Percentiles rank a stretch among this genome's conserved stretches.
These are phyloP conservation scores for Coemansia sp. DNA, from an alignment of 192 early-diverging fungal genomes.

Conservation along the genomic window DNA sequence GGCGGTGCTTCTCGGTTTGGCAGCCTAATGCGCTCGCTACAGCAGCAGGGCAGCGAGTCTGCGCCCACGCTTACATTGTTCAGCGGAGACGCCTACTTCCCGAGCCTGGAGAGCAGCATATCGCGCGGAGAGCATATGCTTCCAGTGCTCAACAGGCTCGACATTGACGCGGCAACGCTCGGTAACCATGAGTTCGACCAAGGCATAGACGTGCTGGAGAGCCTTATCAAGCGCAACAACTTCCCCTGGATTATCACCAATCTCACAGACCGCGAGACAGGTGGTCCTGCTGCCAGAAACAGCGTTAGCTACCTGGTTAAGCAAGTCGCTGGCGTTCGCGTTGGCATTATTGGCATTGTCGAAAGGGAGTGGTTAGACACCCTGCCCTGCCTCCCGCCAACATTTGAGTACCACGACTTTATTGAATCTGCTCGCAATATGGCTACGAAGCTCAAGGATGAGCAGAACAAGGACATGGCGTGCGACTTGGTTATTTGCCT, in stretches of 20 bases:
- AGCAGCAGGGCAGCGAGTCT: conserved; percentile 9
- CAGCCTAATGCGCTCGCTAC: conserved; percentile 42
- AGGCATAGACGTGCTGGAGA: conserved; percentile 57
- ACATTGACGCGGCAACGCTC: conserved; percentile 58
- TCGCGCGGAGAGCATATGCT: conserved; percentile 66
- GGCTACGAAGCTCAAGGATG: conserved; percentile 28
- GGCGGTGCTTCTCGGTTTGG: conserved; percentile 66
- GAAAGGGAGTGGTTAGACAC: conserved; percentile 73
- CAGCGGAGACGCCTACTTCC: conserved; percentile 67
- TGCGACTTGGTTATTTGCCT: conserved; percentile 69
- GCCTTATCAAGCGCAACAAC: conserved; percentile 53
- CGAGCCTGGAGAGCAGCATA: conserved; percentile 64
- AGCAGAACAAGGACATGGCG: conserved; percentile 31
- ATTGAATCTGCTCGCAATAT: conserved; percentile 49
- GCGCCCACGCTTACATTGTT: conserved; percentile 56
- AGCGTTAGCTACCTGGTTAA: conserved; percentile 53
- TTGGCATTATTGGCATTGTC: conserved; percentile 70
- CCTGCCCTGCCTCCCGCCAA: conserved; percentile 59
- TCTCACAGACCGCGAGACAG: conserved; percentile 50
- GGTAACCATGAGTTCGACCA: conserved; percentile 83
- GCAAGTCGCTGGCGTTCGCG: conserved; percentile 44
- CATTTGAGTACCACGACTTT: conserved; percentile 60
- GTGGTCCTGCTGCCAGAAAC: conserved; percentile 28
- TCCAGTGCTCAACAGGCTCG: conserved; percentile 58
- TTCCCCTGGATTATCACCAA: conserved; percentile 76